These are phyloP conservation scores for Chlorella sp. DNA, from an alignment of 139 green algal species.

Conservation along the genomic window DNA sequence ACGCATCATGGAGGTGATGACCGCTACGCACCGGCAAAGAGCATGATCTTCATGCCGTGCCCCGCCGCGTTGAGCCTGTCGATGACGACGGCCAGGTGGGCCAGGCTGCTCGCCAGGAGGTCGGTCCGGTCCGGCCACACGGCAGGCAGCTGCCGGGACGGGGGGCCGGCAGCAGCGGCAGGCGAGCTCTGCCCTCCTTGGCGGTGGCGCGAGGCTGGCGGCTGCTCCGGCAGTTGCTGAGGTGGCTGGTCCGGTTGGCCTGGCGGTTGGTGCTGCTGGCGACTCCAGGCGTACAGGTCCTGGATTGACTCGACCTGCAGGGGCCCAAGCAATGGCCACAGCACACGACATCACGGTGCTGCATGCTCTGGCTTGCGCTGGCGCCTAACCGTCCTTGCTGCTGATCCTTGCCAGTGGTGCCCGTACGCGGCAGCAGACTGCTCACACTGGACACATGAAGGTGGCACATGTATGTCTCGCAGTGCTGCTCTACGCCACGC, in stretches of 20 bases:
- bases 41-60: constrained; percentile 26
- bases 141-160: background rate
- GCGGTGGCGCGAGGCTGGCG: background rate
- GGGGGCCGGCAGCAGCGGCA: too few relatives aligned
- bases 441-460: too few relatives aligned
- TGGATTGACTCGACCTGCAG: background rate
- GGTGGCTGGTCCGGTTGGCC: background rate
- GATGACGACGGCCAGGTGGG: constrained; percentile 32
- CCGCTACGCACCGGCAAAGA: constrained; percentile 68
- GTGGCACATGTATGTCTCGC: too few relatives aligned
- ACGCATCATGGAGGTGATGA: too few relatives aligned
- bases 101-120: constrained; percentile 50
- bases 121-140: constrained; percentile 38
- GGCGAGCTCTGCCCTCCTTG: too few relatives aligned
- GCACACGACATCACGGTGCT: too few relatives aligned
- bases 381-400: too few relatives aligned
- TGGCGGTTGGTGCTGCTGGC: background rate
- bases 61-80: constrained; percentile 28
- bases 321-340: too few relatives aligned
- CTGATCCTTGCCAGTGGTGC: too few relatives aligned
- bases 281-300: background rate
- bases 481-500: too few relatives aligned
- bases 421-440: too few relatives aligned
- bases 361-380: too few relatives aligned
- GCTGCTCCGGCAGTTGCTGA: background rate